Evolutionary conservation across 2,329 filamentous ascomycete genomes (phyloP), one percentile per base, ranked within the genome.

Genomic region (Curvularia spicifera): DNA sequence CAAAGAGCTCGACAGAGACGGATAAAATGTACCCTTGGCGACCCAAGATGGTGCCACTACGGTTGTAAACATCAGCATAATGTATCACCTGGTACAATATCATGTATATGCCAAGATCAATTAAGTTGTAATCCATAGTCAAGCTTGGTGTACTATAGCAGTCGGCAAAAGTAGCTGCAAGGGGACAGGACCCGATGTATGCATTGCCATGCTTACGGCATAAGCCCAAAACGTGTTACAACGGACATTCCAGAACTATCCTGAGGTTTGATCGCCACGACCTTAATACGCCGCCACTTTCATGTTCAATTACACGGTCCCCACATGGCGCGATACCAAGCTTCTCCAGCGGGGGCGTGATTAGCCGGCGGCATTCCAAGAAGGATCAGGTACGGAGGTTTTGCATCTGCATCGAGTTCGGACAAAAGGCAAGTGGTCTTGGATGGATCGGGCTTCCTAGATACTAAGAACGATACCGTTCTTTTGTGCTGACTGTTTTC

Each of bases 311-410:
- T 45, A 54, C 46, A 26, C 40, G 40, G 56, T 33, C 54, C 51
- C 51, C 46, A 58, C 56, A 29, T 51, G 46, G 56, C 46, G 51
- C 42, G 15, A 40, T 40, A 48, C 51, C 56, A 59, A 55, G 51
- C 49, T 53, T 56, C 52, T 45, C 52, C 56, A 33, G 56, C 44
- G n/a, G 44, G 28, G 44, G n/a, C 26, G 49, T 46, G 22, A 22
- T 72, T 72, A 72, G 53, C 69, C 69, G 68, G 64, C 61, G 69
- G 69, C 53, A 65, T 53, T 60, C 33, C 39, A 29, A 26, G 47
- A 48, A 37, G 54, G 48, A 7, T 31, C 45, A 29, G 13, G 29
- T 42, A 26, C 37, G 42, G 49, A 45, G 44, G 54, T 31, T 56
- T 42, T 50, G 39, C 15, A 26, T 45, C 5, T 49, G 45, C 46